These are phyloP conservation scores for Alternaria infectoria DNA, from an alignment of 2,329 filamentous ascomycete genomes.

Conservation along the genomic window DNA sequence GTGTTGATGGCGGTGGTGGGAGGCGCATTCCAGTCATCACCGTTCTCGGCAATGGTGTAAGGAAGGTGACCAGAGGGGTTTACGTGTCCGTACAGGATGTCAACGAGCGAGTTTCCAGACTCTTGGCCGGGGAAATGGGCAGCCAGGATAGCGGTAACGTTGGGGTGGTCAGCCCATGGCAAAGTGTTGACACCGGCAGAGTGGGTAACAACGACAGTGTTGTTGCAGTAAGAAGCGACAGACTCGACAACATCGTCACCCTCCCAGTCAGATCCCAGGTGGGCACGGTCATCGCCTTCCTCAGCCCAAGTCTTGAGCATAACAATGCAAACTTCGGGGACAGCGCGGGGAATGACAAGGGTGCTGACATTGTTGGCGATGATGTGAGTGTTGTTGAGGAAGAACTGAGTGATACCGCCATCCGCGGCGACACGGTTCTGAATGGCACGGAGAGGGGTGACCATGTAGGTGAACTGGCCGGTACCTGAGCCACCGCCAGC, in stretches of 20 bases:
- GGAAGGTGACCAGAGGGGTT: constrained; percentile 83
- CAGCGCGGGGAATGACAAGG: constrained; percentile 36
- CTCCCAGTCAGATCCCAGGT: constrained; percentile 53
- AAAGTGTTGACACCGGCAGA: constrained; percentile 52
- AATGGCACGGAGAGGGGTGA: constrained; percentile 52
- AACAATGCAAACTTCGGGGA: constrained; percentile 60
- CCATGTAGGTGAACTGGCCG: constrained; percentile 49
- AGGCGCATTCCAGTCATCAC: constrained; percentile 68
- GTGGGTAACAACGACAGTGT: constrained; percentile 59
- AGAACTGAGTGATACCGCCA: constrained; percentile 53
- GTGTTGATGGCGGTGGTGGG: constrained; percentile 50
- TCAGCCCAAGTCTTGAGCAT: constrained; percentile 63
- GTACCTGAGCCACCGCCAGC: constrained; percentile 53
- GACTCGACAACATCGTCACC: constrained; percentile 50
- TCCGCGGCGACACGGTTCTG: constrained; percentile 38
- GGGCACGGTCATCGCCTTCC: constrained; percentile 53
- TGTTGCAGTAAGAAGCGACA: constrained; percentile 56
- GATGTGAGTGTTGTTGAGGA: constrained; percentile 53
- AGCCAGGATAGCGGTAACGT: constrained; percentile 52
- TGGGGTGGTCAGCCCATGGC: constrained; percentile 51
- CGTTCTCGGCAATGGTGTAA: constrained; percentile 79
- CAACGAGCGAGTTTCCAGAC: constrained; percentile 49
- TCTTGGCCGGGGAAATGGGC: constrained; percentile 53
- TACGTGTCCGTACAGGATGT: constrained; percentile 72
- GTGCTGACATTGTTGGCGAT: constrained; percentile 36